Evolutionary conservation across 2,329 filamentous ascomycete species (phyloP).

Genomic region (Colletotrichum cuscutae): DNA sequence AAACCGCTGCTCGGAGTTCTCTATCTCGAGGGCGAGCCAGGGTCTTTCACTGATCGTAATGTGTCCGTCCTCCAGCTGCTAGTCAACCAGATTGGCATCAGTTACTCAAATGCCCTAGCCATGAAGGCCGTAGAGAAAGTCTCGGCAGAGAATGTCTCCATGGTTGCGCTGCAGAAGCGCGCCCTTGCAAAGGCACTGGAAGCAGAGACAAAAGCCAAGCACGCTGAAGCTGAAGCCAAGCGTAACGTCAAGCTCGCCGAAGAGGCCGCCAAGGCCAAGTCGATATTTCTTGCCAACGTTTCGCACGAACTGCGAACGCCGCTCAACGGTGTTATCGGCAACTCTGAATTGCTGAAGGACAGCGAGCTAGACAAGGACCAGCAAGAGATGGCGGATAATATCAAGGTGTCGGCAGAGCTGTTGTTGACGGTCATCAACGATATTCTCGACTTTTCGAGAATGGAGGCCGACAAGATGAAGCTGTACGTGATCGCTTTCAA

Average conservation of each 20-base stretch:
- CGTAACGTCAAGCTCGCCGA: constrained; percentile 84
- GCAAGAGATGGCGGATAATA: constrained; percentile 87
- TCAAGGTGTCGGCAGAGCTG: constrained; percentile 86
- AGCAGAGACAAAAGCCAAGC: constrained; percentile 80
- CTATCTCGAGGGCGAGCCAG: constrained; percentile 79
- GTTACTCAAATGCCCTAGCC: constrained; percentile 74
- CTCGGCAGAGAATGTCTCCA: constrained; percentile 80
- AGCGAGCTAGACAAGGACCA: constrained; percentile 81
- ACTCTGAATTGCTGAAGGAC: constrained; percentile 84
- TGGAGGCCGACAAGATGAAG: constrained; percentile 89
- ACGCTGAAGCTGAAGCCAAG: constrained; percentile 80
- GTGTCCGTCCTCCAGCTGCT: constrained; percentile 75
- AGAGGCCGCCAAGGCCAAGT: constrained; percentile 85
- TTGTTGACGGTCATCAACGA: constrained; percentile 95
- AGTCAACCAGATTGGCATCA: constrained; percentile 82
- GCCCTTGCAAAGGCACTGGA: constrained; percentile 77
- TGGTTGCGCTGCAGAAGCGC: constrained; percentile 81
- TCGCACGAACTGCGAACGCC: constrained; percentile 85
- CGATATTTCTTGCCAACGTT: constrained; percentile 83
- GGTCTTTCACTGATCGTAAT: constrained; percentile 81
- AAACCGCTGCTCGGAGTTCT: constrained; percentile 78
- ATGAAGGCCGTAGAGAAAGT: constrained; percentile 81
- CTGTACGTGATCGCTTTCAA: constrained; percentile 78
- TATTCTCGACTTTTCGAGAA: constrained; percentile 94
- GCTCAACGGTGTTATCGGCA: constrained; percentile 89